These are phyloP conservation scores for Erysimum cheiranthoides DNA, from an alignment of 345 rosid species.

Conservation along the genomic window DNA sequence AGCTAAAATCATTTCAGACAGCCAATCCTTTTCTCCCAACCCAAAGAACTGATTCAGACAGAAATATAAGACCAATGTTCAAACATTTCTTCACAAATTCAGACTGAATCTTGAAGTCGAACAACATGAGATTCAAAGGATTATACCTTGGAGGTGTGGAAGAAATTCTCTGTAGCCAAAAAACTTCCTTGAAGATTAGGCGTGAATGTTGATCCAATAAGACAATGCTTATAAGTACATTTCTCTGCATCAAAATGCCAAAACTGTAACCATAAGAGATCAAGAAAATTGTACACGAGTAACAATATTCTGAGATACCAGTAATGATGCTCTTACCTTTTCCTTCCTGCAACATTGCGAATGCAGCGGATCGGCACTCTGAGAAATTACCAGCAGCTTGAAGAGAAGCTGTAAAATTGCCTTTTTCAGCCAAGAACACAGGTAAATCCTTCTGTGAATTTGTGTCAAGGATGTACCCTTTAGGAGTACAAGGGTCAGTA, in stretches of 20 bases:
- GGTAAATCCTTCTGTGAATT: slow-evolving; percentile 49
- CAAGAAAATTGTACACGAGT: neutral
- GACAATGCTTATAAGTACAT: slow-evolving; percentile 65
- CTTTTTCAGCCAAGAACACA: slow-evolving; percentile 49
- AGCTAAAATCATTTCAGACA: slow-evolving; percentile 64
- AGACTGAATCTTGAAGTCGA: slow-evolving; percentile 1
- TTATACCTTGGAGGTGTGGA: slow-evolving; percentile 85
- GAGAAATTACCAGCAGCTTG: slow-evolving; percentile 85
- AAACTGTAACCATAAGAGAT: slow-evolving; percentile 22
- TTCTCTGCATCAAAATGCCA: slow-evolving; percentile 53
- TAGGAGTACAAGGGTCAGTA: slow-evolving; percentile 87
- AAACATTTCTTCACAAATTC: slow-evolving; percentile 7
- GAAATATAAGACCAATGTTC: slow-evolving; percentile 7
- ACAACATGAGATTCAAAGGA: slow-evolving; percentile 1
- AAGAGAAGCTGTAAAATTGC: slow-evolving; percentile 48
- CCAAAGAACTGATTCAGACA: slow-evolving; percentile 71
- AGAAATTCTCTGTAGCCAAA: slow-evolving; percentile 87
- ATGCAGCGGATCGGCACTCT: slow-evolving; percentile 79
- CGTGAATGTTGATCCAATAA: slow-evolving; percentile 76
- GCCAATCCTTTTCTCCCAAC: slow-evolving; percentile 57
- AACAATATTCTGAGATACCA: neutral
- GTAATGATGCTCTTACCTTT: slow-evolving; percentile 54
- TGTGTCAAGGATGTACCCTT: slow-evolving; percentile 55
- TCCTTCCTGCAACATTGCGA: slow-evolving; percentile 68
- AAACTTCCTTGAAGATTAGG: slow-evolving; percentile 83